Evolutionary conservation across 495 filamentous ascomycete species (phyloP), one percentile per base, ranked within the genome.

Genomic region (Physcia stellaris): DNA sequence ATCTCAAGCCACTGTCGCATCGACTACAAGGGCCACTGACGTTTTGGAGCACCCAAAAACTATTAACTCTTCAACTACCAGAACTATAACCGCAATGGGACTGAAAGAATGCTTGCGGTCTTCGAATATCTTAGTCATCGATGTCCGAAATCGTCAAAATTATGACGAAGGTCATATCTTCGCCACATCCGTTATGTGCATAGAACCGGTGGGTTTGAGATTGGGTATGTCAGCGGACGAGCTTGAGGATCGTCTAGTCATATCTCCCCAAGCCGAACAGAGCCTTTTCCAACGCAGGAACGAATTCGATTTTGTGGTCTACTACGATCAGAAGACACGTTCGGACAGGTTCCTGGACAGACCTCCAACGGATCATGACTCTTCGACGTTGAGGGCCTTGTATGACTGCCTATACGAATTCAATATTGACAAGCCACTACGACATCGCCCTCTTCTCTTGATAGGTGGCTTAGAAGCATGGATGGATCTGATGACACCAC

Each of bases 161-260:
- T 99, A 80, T 52, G 86, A 95, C 46, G 62, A 71, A 26, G 90
- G 90, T 1, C 92, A 99, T 49, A 84, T 99, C 29, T 77, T 75
- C 61, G 75, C 77, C 6, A 71, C 73, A 36, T 80, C 71, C 6
- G 79, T 87, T 23, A 81, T 96, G 30, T 96, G 88, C 57, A 68
- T 96, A 35, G 90, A 99, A 49, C 85, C 88, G n/a, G 73, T 86
- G 27, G 71, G 71, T 11, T 54, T 83, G 41, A 71, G 79, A 36
- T 66, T 72, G 27, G 79, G 85, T 31, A 80, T 93, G 30, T 94
- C 87, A 0, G 88, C 83, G 7, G 80, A 86, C 35, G 73, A 95
- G 37, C 69, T 99, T 12, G 75, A 73, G 39, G 82, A 94, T 37
- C 77, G 79, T 21, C 70, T 95, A 41, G 71, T 94, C 9, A 61